phyloP scores from a whole-genome alignment of 306 rosid genomes.

The Carpinus viminea region DNA sequence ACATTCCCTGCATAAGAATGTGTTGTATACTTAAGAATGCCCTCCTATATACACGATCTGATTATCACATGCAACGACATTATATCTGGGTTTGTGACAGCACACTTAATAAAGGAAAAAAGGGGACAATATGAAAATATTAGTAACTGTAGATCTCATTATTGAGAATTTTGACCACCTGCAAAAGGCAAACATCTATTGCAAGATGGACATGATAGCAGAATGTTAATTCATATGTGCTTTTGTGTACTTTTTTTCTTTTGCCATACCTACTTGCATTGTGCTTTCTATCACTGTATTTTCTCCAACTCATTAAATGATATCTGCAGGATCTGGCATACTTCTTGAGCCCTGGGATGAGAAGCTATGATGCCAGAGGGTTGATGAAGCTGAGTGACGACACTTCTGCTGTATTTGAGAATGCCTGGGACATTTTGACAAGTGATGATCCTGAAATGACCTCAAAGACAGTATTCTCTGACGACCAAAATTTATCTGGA shows the following conservation, averaged over 20 bases:
- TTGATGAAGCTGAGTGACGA: conserved; percentile 85
- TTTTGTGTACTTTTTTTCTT: not conserved
- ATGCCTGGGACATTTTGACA: conserved; percentile 68
- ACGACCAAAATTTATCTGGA: conserved; percentile 27
- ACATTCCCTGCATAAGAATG: not conserved
- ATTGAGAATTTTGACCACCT: not conserved
- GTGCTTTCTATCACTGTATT: not conserved
- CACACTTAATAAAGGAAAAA: not conserved
- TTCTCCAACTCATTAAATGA: not conserved
- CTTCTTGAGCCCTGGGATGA: conserved; percentile 81
- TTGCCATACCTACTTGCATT: not conserved
- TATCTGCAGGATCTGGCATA: conserved; percentile 74
- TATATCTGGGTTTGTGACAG: not conserved
- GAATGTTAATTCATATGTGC: not conserved
- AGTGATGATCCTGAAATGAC: conserved; percentile 61
- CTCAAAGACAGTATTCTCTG: conserved; percentile 29
- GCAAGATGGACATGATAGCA: not conserved
- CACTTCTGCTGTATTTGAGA: conserved; percentile 73
- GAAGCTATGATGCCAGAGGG: conserved; percentile 87
- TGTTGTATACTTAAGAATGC: not conserved
- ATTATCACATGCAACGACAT: not conserved
- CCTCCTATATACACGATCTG: not conserved
- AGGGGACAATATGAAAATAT: not conserved
- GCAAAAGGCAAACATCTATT: not conserved
- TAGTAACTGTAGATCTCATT: not conserved